Conservation (phyloP, 495 filamentous ascomycete genomes). For the Lepidopterella palustris region DNA sequence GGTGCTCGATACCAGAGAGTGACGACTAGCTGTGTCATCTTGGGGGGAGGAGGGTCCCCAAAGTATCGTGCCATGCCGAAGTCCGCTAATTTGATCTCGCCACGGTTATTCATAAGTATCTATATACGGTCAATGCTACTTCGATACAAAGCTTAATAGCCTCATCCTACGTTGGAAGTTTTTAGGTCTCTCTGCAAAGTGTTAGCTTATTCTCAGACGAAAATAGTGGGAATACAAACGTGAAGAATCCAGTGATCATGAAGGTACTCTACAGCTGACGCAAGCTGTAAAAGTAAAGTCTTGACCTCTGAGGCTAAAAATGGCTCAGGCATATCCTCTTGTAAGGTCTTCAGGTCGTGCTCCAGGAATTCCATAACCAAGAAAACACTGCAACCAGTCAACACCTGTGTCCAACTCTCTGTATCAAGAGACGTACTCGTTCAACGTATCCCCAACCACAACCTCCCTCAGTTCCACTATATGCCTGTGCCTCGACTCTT, state of each 20-base stretch:
- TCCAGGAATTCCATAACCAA: slow-evolving; percentile 98
- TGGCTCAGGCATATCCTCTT: slow-evolving; percentile 88
- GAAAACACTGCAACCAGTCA: slow-evolving; percentile 58
- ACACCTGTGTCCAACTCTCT: not conserved
- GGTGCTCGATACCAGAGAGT: slow-evolving; percentile 96
- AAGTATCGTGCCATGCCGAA: slow-evolving; percentile 96
- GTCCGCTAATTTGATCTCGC: slow-evolving; percentile 91
- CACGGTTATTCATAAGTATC: slow-evolving; percentile 89
- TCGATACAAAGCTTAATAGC: not conserved
- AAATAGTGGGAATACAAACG: slow-evolving; percentile 3
- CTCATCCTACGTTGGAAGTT: slow-evolving; percentile 61
- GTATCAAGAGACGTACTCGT: slow-evolving; percentile 55
- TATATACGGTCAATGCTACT: not conserved
- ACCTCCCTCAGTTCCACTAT: slow-evolving; percentile 78
- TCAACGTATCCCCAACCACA: slow-evolving; percentile 72
- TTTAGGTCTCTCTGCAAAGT: slow-evolving; percentile 69
- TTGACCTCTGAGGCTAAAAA: slow-evolving; percentile 93
- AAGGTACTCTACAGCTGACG: slow-evolving; percentile 75
- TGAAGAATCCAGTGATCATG: slow-evolving; percentile 92
- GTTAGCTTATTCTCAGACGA: not conserved
- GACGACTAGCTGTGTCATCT: slow-evolving; percentile 89
- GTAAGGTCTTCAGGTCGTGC: slow-evolving; percentile 92
- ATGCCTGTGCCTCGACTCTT: slow-evolving; percentile 61
- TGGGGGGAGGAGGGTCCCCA: slow-evolving; percentile 57
- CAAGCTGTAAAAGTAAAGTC: slow-evolving; percentile 76